Evolutionary conservation across 768 basidiomycete genomes (phyloP), one percentile per base, ranked within the genome.

Genomic region (Mycena pura): DNA sequence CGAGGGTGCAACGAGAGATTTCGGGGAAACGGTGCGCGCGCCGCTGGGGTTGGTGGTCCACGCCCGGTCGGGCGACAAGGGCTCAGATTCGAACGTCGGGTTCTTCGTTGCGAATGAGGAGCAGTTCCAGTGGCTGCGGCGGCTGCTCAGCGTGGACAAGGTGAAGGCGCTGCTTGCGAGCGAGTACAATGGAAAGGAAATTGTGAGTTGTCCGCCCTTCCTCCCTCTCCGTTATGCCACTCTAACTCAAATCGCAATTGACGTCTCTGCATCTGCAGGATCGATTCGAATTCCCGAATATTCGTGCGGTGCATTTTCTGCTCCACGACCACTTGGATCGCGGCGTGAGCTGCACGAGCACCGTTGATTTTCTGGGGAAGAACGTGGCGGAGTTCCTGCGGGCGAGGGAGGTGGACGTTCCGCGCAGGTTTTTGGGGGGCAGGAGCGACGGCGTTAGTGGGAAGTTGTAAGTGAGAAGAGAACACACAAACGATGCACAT

Each of bases 401-500:
- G 21, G 64, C 64, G 28, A 28, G 55, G 17, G 60, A 65, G 40
- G 64, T 65, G 24, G 64, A 65, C 25, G 31, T 65, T 21, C 64
- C 64, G 1, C 44, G 38, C 19, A 46, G 22, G 32, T 65, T 65
- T 27, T 41, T 65, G 50, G n/a, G 22, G 17, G 27, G 24, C 8
- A 34, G 6, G 22, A 41, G 39, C 19, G 21, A n/a, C 1, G 38
- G 25, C 40, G 11, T 7, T 41, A 9, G n/a, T 11, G 57, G 53
- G 36, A 15, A 61, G 24, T n/a, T 29, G 51, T 41, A 55, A 53
- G 32, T 36, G 19, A n/a, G 29, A n/a, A n/a, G n/a, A n/a, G n/a
- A n/a, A n/a, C n/a, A 27, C 4, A 75, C 81, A 68, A 63, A 84
- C 84, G 59, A 74, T 74, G 36, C 79, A 72, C 83, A n/a, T n/a